Conservation (phyloP, 1,284 basidiomycete species). For the Trametes versicolor region DNA sequence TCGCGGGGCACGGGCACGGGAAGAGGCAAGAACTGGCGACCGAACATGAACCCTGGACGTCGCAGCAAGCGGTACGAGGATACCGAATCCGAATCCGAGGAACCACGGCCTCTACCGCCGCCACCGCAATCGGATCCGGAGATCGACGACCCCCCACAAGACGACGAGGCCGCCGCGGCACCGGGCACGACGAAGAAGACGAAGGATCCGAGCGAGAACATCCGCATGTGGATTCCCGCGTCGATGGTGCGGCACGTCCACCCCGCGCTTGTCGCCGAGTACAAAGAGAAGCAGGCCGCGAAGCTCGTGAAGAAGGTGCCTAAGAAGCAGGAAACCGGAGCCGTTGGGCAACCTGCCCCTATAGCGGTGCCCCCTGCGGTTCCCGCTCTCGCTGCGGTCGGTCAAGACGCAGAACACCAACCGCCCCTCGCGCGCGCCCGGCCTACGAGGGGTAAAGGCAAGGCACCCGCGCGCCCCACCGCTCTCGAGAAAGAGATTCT, state of each 20-base stretch:
- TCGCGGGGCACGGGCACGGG: neutral
- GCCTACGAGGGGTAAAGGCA: conserved; percentile 8
- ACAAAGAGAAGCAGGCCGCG: conserved; percentile 28
- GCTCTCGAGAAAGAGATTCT: conserved; percentile 14
- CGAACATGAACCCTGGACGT: neutral
- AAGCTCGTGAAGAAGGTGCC: conserved; percentile 25
- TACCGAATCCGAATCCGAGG: conserved; percentile 24
- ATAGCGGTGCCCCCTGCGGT: neutral
- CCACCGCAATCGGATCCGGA: too few relatives aligned
- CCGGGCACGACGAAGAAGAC: conserved; percentile 19
- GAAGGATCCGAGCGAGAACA: conserved; percentile 43
- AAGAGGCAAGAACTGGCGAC: neutral
- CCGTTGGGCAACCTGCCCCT: neutral
- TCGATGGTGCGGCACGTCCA: conserved; percentile 57
- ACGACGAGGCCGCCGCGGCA: too few relatives aligned
- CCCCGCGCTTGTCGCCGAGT: conserved; percentile 51
- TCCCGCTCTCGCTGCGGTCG: too few relatives aligned
- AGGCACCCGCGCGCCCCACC: conserved; percentile 17
- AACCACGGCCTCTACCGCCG: too few relatives aligned
- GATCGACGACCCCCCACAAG: conserved; percentile 4
- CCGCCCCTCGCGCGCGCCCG: neutral
- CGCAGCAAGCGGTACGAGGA: conserved; percentile 13
- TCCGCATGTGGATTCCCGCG: conserved; percentile 54
- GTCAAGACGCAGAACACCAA: too few relatives aligned
- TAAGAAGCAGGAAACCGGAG: conserved; percentile 19